phyloP scores from a whole-genome alignment of 306 rosid genomes.

The Coriaria nepalensis region DNA sequence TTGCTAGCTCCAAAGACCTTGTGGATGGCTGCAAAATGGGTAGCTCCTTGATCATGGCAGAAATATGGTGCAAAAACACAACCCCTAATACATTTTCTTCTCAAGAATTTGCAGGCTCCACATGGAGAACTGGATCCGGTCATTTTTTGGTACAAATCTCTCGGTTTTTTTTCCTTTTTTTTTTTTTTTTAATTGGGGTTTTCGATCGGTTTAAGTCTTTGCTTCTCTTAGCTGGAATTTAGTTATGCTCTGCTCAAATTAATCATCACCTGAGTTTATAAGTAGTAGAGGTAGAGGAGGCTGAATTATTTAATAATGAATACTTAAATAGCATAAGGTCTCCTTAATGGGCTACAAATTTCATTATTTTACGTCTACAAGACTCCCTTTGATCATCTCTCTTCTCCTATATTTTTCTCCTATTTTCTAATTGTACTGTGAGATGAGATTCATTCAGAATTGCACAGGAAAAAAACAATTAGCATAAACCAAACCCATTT shows the following conservation, averaged over 20 bases:
- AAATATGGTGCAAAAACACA: constrained; percentile 95
- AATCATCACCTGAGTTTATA: constrained; percentile 30
- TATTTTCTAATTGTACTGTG: too few species aligned
- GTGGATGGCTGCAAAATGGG: constrained; percentile 87
- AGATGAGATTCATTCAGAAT: too few species aligned
- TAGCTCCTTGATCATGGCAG: constrained; percentile 81
- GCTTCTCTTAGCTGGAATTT: constrained; percentile 2
- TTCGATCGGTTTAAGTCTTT: not conserved
- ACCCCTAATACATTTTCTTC: constrained; percentile 81
- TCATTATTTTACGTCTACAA: not conserved
- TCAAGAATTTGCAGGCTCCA: constrained; percentile 98
- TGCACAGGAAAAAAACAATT: too few species aligned
- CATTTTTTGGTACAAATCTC: constrained; percentile 16
- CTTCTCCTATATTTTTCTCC: too few species aligned
- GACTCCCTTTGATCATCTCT: too few species aligned
- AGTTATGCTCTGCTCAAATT: constrained; percentile 13
- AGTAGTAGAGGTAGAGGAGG: constrained; percentile 30
- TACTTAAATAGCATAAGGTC: constrained; percentile 42
- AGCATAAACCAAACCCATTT: too few species aligned
- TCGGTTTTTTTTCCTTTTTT: constrained; percentile 9
- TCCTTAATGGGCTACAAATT: constrained; percentile 68
- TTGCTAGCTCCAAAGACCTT: constrained; percentile 96
- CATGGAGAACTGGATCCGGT: constrained; percentile 88
- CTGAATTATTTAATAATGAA: constrained; percentile 30
- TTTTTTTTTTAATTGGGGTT: not conserved